These are phyloP conservation scores for Coprinopsis marcescibilis DNA, from an alignment of 768 basidiomycete genomes.

Conservation along the genomic window DNA sequence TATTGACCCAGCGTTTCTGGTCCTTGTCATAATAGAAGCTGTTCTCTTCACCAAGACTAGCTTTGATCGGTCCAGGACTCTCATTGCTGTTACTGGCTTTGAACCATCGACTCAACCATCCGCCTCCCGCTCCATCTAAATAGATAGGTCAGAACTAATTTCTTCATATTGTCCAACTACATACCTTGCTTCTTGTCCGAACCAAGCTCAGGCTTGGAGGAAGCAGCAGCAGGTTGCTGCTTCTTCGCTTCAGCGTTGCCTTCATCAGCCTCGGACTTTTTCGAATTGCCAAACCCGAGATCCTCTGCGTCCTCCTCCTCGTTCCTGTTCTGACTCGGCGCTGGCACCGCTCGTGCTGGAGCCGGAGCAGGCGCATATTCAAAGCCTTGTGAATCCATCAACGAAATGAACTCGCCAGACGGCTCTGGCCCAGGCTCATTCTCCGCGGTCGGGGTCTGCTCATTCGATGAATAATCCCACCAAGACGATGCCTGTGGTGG, in stretches of 20 bases:
- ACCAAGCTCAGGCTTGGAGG: slow-evolving; percentile 10
- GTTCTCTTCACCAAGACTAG: slow-evolving; percentile 88
- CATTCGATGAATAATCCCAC: slow-evolving; percentile 53
- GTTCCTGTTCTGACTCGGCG: slow-evolving; percentile 11
- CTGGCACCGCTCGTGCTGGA: slow-evolving; percentile 14
- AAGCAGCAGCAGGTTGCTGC: slow-evolving; percentile 15
- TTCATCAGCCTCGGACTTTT: slow-evolving; percentile 24
- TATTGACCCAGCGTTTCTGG: slow-evolving; percentile 95
- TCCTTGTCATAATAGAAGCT: slow-evolving; percentile 93
- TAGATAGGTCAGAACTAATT: not conserved
- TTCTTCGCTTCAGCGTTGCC: slow-evolving; percentile 17
- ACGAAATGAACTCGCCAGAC: slow-evolving; percentile 61
- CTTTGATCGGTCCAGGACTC: slow-evolving; percentile 71
- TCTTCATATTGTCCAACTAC: slow-evolving; percentile 2
- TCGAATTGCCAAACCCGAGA: slow-evolving; percentile 83
- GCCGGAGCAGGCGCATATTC: slow-evolving; percentile 26
- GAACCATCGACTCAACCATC: slow-evolving; percentile 85
- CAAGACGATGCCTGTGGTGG: slow-evolving; percentile 35
- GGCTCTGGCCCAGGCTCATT: slow-evolving; percentile 37
- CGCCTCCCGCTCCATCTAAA: slow-evolving; percentile 30
- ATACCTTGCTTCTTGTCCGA: slow-evolving; percentile 24
- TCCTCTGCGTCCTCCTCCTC: slow-evolving; percentile 77
- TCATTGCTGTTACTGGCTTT: slow-evolving; percentile 49
- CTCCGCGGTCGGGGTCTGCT: slow-evolving; percentile 62
- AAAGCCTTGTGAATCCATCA: slow-evolving; percentile 64